Evolutionary conservation across 2,329 filamentous ascomycete genomes (phyloP), one percentile per base, ranked within the genome.

Genomic region (Lecanicillium sp.): DNA sequence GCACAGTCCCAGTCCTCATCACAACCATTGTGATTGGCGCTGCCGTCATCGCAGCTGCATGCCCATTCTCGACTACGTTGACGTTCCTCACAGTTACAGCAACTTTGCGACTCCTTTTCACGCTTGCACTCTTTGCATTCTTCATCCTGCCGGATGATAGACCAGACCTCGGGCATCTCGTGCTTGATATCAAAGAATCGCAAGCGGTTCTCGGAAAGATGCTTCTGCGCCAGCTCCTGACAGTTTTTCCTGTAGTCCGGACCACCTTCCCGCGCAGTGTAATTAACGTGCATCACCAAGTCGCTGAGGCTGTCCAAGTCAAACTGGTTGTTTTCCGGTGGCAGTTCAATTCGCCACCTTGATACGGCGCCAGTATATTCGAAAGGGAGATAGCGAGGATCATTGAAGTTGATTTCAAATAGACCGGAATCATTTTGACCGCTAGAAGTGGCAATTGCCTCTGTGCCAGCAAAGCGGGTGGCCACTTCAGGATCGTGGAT

Each of bases 301-400:
- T 65, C 62, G 14, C 34, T 42, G 29, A 65, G 54, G 17, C 49
- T 49, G 5, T 43, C 30, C 46, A 57, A 60, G 43, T 64, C 59
- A 38, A 63, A 64, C 33, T 44, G 45, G 9, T 42, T 44, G 22
- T 47, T 12, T 7, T 32, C 39, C 2, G 32, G 17, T 3, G 58
- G 58, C 3, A 65, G 49, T 15, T 54, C 44, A 3, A 66, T 29
- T 2, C 40, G 35, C 60, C 60, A 65, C 8, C 20, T 29, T 31
- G 43, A 47, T 32, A 63, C 51, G 4, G 44, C 58, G 4, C 63
- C 63, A 3, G 58, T 53, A 14, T 52, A 48, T 44, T 66, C 63
- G 37, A 66, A 66, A 2, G 63, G 62, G 4, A 51, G 18, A 39
- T 56, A 62, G 3, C 54, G 46, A 15, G 56, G 50, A 28, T 48